Percentiles rank a stretch among this genome's conserved stretches.
Evolutionary conservation across 768 basidiomycete species (phyloP).

Genomic region (Phanerochaete sordida): DNA sequence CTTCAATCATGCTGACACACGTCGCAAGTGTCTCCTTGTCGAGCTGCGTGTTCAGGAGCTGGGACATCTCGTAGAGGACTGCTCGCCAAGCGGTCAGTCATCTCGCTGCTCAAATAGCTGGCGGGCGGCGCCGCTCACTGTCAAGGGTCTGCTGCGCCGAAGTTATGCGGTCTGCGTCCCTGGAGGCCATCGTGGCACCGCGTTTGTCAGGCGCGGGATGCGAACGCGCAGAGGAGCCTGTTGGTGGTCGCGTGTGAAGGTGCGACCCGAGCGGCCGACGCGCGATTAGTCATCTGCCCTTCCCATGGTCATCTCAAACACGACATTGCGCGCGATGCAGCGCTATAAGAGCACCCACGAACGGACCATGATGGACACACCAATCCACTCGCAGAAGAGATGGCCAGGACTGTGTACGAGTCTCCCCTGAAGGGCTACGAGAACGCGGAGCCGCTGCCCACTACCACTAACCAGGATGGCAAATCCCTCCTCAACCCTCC

Average conservation of each 20-base stretch:
- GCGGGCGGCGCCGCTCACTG: constrained; percentile 34
- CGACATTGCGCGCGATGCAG: background rate
- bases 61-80: constrained; percentile 88
- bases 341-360: background rate
- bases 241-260: background rate
- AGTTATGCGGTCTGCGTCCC: constrained; percentile 46
- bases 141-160: constrained; percentile 71
- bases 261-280: background rate
- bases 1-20: constrained; percentile 90
- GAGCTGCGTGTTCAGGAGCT: constrained; percentile 80
- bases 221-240: background rate
- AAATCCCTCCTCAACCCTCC: constrained; percentile 52
- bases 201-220: background rate
- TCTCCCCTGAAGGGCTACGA: constrained; percentile 26
- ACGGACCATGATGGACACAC: background rate
- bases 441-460: constrained; percentile 31
- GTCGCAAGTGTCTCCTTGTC: constrained; percentile 92
- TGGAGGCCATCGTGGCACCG: constrained; percentile 5
- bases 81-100: background rate
- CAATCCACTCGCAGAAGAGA: background rate
- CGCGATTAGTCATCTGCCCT: background rate
- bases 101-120: background rate
- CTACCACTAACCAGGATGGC: constrained; percentile 46
- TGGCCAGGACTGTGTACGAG: no score
- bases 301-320: background rate